These are phyloP conservation scores for Monotropa hypopitys DNA, from an alignment of 179 eudicot species.

Conservation along the genomic window DNA sequence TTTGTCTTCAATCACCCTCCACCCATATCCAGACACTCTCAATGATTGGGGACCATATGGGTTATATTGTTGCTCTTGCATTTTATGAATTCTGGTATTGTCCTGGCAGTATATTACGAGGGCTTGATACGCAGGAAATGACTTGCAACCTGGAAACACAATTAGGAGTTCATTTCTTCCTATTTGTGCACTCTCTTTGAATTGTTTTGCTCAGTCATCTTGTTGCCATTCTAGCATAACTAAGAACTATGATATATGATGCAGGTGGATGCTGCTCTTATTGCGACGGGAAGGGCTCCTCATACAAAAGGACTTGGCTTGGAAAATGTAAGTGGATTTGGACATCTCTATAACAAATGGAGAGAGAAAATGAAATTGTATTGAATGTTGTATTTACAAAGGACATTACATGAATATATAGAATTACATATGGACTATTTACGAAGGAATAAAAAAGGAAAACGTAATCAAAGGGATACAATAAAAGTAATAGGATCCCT, in stretches of 20 bases:
- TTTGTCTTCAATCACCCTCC: no score
- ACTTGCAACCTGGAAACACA: not conserved
- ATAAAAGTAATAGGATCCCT: no score
- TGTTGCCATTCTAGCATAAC: conserved; percentile 5
- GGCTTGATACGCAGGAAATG: not conserved
- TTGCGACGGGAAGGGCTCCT: conserved; percentile 99
- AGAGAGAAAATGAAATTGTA: no score
- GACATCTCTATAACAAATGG: no score
- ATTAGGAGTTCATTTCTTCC: not conserved
- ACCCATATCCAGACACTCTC: no score
- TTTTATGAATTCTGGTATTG: not conserved
- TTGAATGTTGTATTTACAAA: no score
- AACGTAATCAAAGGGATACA: no score
- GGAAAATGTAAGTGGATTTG: conserved; percentile 59
- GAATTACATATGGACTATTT: no score
- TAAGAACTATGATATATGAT: conserved; percentile 3
- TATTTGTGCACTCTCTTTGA: not conserved
- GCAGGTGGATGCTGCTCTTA: conserved; percentile 97
- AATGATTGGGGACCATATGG: no score
- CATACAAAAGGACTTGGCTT: conserved; percentile 88
- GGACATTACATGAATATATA: no score
- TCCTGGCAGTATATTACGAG: not conserved
- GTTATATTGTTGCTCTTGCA: conserved; percentile 4
- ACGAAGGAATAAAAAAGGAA: no score
- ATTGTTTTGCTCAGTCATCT: not conserved